A percentile compares a stretch with the other conserved stretches of the same genome.
These are phyloP conservation scores for Herpetomonas tarakana DNA, from an alignment of 208 protist species.

Conservation along the genomic window DNA sequence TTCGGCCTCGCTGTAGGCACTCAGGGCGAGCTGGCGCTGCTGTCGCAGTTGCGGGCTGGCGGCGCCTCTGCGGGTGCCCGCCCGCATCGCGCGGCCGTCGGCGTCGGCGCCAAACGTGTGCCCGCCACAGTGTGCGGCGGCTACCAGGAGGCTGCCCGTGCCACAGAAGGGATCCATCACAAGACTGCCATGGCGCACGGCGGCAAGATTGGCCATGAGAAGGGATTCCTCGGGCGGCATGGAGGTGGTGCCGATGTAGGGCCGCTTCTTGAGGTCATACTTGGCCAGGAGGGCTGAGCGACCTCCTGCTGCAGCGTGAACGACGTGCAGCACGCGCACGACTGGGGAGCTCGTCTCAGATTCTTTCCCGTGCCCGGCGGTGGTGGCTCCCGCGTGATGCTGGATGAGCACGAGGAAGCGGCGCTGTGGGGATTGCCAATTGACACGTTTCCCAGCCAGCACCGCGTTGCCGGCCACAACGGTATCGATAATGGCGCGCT, in stretches of 20 bases:
- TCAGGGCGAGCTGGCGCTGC: slow-evolving; percentile 57
- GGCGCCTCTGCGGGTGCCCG: slow-evolving; percentile 42
- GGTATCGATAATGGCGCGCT: slow-evolving; percentile 35
- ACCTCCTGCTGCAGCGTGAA: slow-evolving; percentile 24
- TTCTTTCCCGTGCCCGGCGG: slow-evolving; percentile 23
- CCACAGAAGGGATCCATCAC: slow-evolving; percentile 94
- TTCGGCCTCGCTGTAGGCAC: slow-evolving; percentile 20
- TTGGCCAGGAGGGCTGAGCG: slow-evolving; percentile 47
- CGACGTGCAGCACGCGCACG: slow-evolving; percentile 43
- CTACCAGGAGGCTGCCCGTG: slow-evolving; percentile 86
- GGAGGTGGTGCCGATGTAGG: slow-evolving; percentile 95
- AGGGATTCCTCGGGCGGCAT: slow-evolving; percentile 95
- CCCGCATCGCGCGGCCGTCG: slow-evolving; percentile 83
- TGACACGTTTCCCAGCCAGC: slow-evolving; percentile 9
- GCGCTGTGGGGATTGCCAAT: slow-evolving; percentile 22
- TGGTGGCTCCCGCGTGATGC: slow-evolving; percentile 41
- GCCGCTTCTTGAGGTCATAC: slow-evolving; percentile 83
- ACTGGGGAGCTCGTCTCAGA: slow-evolving; percentile 40
- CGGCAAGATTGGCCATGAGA: slow-evolving; percentile 89
- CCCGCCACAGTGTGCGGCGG: slow-evolving; percentile 81
- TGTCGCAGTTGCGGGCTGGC: slow-evolving; percentile 66
- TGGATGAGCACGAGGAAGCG: slow-evolving; percentile 57
- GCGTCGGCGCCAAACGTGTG: slow-evolving; percentile 88
- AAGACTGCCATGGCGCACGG: slow-evolving; percentile 42
- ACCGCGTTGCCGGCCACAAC: slow-evolving; percentile 18